Evolutionary conservation across 2,329 filamentous ascomycete species (phyloP).

Genomic region (Trichoderma sp.): DNA sequence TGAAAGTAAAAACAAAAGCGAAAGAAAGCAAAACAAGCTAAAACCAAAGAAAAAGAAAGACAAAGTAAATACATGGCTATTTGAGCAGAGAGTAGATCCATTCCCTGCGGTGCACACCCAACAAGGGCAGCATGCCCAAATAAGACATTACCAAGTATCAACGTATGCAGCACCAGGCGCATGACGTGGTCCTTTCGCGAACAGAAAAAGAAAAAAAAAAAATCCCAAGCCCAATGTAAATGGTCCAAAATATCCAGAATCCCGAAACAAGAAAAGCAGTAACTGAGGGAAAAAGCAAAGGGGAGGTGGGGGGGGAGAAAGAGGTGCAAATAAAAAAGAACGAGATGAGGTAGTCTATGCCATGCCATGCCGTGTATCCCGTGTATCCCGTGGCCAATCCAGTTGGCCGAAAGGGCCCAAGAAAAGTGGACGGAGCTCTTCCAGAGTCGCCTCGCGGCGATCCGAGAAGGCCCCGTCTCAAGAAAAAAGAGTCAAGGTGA

Average conservation of each 20-base stretch:
- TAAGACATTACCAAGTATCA: constrained; percentile 29
- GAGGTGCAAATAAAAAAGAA: constrained; percentile 24
- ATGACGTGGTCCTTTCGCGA: constrained; percentile 24
- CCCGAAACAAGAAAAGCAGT: constrained; percentile 8
- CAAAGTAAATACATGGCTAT: not conserved
- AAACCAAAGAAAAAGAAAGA: not conserved
- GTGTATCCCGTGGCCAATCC: constrained; percentile 30
- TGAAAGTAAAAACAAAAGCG: not conserved
- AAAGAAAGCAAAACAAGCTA: not conserved
- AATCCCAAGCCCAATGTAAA: constrained; percentile 14
- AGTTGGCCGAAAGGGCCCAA: constrained; percentile 25
- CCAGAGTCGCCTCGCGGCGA: constrained; percentile 37
- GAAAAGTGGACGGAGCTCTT: constrained; percentile 16
- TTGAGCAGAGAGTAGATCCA: constrained; percentile 13
- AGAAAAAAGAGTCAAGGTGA: constrained; percentile 26
- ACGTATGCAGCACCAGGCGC: constrained; percentile 29
- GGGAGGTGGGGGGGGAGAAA: not conserved
- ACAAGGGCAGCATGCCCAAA: constrained; percentile 8
- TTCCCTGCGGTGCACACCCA: constrained; percentile 18
- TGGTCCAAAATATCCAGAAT: constrained; percentile 11
- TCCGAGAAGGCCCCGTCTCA: constrained; percentile 21
- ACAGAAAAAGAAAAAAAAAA: not conserved
- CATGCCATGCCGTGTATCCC: constrained; percentile 27
- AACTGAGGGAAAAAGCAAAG: not conserved
- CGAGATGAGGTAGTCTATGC: constrained; percentile 28